phyloP scores from a whole-genome alignment of 352 stramenopile genomes.

The Phytophthora cryptogea region DNA sequence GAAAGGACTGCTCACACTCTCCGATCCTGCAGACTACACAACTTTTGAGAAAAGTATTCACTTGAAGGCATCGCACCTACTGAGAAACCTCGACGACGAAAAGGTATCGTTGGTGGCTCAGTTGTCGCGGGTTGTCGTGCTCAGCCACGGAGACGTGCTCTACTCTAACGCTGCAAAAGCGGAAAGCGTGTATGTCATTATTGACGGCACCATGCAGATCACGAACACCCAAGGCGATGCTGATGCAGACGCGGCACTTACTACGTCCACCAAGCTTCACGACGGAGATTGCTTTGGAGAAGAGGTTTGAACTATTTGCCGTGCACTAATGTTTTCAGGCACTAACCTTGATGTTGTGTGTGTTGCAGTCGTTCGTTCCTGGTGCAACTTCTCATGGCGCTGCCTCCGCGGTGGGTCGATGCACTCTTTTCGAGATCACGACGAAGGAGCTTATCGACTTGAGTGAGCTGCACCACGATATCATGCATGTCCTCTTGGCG shows the following conservation, averaged over 20 bases:
- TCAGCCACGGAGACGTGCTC: conserved; percentile 62
- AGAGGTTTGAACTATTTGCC: conserved; percentile 48
- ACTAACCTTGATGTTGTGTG: conserved; percentile 11
- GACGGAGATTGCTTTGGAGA: conserved; percentile 83
- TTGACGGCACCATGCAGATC: conserved; percentile 75
- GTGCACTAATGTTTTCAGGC: too few species aligned
- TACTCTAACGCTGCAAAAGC: conserved; percentile 52
- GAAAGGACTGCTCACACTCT: conserved; percentile 40
- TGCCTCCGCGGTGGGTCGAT: conserved; percentile 53
- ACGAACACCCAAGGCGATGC: conserved; percentile 17
- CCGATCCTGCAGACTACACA: conserved; percentile 65
- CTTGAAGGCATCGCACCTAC: conserved; percentile 81
- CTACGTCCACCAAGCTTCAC: conserved; percentile 52
- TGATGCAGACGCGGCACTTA: background rate
- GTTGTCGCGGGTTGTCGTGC: conserved; percentile 62
- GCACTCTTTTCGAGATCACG: conserved; percentile 75
- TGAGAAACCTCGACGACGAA: conserved; percentile 84
- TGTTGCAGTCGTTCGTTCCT: conserved; percentile 69
- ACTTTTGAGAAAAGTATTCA: conserved; percentile 89
- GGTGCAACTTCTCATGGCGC: conserved; percentile 48
- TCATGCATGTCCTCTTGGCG: conserved; percentile 84
- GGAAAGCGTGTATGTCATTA: conserved; percentile 63
- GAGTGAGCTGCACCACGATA: conserved; percentile 78
- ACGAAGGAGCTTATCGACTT: conserved; percentile 80
- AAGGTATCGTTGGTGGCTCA: conserved; percentile 82